phyloP scores from a whole-genome alignment of 2,329 filamentous ascomycete genomes.

The Monosporascus sp. region DNA sequence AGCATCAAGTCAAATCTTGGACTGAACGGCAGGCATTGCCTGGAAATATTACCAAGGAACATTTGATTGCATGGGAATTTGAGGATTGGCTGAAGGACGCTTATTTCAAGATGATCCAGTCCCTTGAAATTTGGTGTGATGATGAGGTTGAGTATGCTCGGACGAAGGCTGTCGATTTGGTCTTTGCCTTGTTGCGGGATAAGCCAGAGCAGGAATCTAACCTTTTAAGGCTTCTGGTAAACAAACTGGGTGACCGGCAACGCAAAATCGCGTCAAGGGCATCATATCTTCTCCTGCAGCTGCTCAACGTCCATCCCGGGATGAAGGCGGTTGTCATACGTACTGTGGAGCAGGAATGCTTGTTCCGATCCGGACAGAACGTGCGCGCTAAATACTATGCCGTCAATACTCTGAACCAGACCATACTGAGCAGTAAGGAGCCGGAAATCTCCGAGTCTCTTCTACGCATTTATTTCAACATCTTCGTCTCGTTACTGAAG shows the following conservation, averaged over 20 bases:
- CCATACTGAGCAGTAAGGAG: conserved; percentile 81
- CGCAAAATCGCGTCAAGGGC: conserved; percentile 93
- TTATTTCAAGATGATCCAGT: conserved; percentile 89
- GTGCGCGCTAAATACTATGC: conserved; percentile 91
- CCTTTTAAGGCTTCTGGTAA: conserved; percentile 81
- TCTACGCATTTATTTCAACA: conserved; percentile 84
- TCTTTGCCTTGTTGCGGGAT: conserved; percentile 86
- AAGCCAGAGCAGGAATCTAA: conserved; percentile 98
- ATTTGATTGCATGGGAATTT: conserved; percentile 83
- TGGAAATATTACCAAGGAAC: conserved; percentile 64
- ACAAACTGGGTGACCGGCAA: conserved; percentile 92
- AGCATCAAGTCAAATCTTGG: conserved; percentile 56
- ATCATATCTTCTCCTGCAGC: conserved; percentile 87
- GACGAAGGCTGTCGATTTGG: conserved; percentile 80
- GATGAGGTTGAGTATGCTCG: conserved; percentile 95
- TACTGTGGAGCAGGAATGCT: conserved; percentile 78
- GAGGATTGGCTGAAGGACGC: conserved; percentile 93
- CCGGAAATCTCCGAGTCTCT: conserved; percentile 74
- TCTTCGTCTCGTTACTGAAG: conserved; percentile 81
- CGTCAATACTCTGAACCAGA: conserved; percentile 95
- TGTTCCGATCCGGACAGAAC: conserved; percentile 83
- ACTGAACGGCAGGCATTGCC: conserved; percentile 65
- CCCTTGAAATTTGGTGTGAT: conserved; percentile 86
- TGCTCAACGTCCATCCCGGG: conserved; percentile 80
- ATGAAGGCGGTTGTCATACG: conserved; percentile 90